A percentile compares a stretch with the other conserved stretches of the same genome.
Evolutionary conservation across 2,329 filamentous ascomycete genomes (phyloP).

Genomic region (Alternaria conjuncta): DNA sequence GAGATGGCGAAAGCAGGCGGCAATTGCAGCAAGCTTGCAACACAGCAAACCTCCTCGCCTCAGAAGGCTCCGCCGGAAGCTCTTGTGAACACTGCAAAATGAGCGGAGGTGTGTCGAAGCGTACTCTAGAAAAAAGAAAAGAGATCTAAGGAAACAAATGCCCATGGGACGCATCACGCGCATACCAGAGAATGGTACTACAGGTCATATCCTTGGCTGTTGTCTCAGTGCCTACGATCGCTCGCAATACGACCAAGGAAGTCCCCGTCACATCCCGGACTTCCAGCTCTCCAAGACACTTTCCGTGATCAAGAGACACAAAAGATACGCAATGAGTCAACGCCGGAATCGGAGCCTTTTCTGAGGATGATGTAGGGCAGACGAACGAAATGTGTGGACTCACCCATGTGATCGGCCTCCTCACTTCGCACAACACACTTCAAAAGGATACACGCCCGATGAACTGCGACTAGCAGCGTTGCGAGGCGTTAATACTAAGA

Average conservation of each 20-base stretch:
- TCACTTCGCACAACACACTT: slow-evolving; percentile 17
- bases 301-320: neutral
- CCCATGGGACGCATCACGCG: neutral
- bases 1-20: neutral
- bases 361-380: neutral
- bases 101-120: neutral
- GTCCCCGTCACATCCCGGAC: neutral
- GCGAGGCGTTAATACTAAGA: neutral
- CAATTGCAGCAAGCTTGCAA: neutral
- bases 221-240: neutral
- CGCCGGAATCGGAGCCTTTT: neutral
- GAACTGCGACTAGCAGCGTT: neutral
- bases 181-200: neutral
- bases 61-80: neutral
- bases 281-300: neutral
- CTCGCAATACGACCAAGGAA: neutral
- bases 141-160: neutral
- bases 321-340: neutral
- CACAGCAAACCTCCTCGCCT: neutral
- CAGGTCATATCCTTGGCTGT: neutral
- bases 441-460: slow-evolving; percentile 18
- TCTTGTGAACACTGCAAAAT: neutral
- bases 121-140: neutral
- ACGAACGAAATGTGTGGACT: neutral
- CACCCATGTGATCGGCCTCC: slow-evolving; percentile 1